Base-by-base conservation (phyloP, 768 basidiomycete species). In the Agaricus sinodeliciosus region DNA sequence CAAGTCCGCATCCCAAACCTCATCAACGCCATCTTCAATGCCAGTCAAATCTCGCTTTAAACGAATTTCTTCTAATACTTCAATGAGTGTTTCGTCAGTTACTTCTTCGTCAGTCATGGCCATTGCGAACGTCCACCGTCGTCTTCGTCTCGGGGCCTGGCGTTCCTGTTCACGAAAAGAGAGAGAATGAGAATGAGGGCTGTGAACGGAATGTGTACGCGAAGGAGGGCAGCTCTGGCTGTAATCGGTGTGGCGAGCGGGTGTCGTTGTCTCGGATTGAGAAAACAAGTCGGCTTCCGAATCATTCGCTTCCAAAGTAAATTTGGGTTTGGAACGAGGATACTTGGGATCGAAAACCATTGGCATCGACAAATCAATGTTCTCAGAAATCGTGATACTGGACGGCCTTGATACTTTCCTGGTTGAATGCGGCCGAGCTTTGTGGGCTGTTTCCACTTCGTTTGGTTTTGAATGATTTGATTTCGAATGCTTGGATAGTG, bases 71-170 rank as follows among this genome's bases (percentile, higher is more conserved):
- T 81, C 79, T 22, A 81, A 67, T 43, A 69, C 69, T 44, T 73
- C 65, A 5, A 81, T 69, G 9, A 81, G 65, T 34, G 67, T 71
- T 57, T 79, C 78, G 59, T 81, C 78, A 2, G 77, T 70, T 45
- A 79, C 67, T 15, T 64, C 72, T 25, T 78, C 72, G 44, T 79
- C 74, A 25, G 71, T 77, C 55, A 80, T 72, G 13, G 74, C 77
- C 61, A 72, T 75, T 1, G 75, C 75, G 43, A 80, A 68, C 1
- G 70, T 75, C 71, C 69, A 72, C 19, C 55, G 51, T 19, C 58
- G 42, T 36, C 42, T 47, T 19, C 58, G 42, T 36, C 42, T 47
- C 9, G 46, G 22, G 3, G 49, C 15, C 34, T 50, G 42, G 13
- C 28, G 51, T 28, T 40, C 27, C 8, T 8, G 22, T 2, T 49